Evolutionary conservation across 2,329 filamentous ascomycete species (phyloP), one percentile per base, ranked within the genome.

Genomic region (Cercospora canescens): DNA sequence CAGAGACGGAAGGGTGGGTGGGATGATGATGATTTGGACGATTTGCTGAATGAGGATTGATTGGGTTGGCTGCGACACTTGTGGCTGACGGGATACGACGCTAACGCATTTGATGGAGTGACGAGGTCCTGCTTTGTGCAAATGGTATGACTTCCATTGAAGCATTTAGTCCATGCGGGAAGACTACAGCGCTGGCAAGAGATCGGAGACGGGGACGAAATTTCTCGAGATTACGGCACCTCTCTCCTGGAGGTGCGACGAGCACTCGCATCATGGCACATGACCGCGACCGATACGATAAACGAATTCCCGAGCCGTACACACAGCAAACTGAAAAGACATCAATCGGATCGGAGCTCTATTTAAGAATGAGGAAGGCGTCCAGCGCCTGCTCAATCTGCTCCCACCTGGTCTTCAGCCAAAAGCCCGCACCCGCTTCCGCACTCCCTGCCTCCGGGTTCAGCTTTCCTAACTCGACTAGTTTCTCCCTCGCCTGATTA

Each of bases 11-110:
- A 94, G 80, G 92, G 87, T 3, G 92, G 90, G 76, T 93, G 92
- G 81, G 93, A 96, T 76, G 91, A 94, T 73, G 91, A 95, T 67
- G 93, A 91, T 71, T 86, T 92, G 76, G 90, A 93, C 76, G 80
- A 91, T 75, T 78, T 86, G 77, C 77, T 91, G 76, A 88, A 91
- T 75, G 76, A 77, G 54, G 72, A 72, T 68, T 75, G 66, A 71
- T 30, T 16, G 39, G 50, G n/a, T n/a, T n/a, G n/a, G n/a, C n/a
- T n/a, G n/a, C n/a, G n/a, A n/a, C n/a, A n/a, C n/a, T n/a, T n/a
- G n/a, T n/a, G n/a, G n/a, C n/a, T n/a, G n/a, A n/a, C n/a, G n/a
- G n/a, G n/a, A n/a, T n/a, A n/a, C n/a, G n/a, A n/a, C n/a, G 48
- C n/a, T 12, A n/a, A 35, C 28, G 54, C 32, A 34, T 34, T 4